A percentile compares a stretch with the other conserved stretches of the same genome.
These are phyloP conservation scores for Canavalia gladiata DNA, from an alignment of 306 rosid species.

Conservation along the genomic window DNA sequence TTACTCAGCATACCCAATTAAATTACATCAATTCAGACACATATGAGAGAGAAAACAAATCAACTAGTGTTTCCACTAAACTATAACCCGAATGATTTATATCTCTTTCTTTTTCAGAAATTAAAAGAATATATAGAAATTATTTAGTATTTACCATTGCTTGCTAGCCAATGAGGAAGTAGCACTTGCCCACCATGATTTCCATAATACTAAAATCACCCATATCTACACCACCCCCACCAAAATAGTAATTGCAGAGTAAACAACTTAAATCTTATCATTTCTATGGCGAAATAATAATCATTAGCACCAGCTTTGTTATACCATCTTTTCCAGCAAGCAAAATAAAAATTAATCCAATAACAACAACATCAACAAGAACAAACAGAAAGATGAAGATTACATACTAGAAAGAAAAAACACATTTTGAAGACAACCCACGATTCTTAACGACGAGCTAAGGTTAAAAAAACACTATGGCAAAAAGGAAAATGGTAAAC, in stretches of 20 bases:
- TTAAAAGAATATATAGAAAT: neutral
- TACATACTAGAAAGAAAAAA: neutral
- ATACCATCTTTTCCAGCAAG: slow-evolving; percentile 40
- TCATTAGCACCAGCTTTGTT: slow-evolving; percentile 26
- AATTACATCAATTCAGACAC: slow-evolving; percentile 3
- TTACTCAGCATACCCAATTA: slow-evolving; percentile 20
- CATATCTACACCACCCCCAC: neutral
- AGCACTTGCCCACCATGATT: slow-evolving; percentile 1
- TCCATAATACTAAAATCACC: slow-evolving; percentile 27
- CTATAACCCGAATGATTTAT: neutral
- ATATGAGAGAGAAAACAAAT: neutral
- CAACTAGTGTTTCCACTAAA: slow-evolving; percentile 1
- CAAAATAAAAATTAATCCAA: neutral
- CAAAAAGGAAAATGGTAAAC: neutral
- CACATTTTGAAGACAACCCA: slow-evolving; percentile 43
- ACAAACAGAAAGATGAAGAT: neutral
- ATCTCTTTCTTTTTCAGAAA: neutral
- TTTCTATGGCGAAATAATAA: neutral
- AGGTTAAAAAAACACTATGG: slow-evolving; percentile 29
- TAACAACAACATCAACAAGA: neutral
- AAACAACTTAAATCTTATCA: slow-evolving; percentile 19
- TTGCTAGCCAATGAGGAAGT: slow-evolving; percentile 17
- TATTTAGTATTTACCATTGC: slow-evolving; percentile 7
- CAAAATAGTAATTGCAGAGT: slow-evolving; percentile 3
- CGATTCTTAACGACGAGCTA: slow-evolving; percentile 32